Evolutionary conservation across 306 rosid genomes (phyloP).

Genomic region (Dryas alaskensis): DNA sequence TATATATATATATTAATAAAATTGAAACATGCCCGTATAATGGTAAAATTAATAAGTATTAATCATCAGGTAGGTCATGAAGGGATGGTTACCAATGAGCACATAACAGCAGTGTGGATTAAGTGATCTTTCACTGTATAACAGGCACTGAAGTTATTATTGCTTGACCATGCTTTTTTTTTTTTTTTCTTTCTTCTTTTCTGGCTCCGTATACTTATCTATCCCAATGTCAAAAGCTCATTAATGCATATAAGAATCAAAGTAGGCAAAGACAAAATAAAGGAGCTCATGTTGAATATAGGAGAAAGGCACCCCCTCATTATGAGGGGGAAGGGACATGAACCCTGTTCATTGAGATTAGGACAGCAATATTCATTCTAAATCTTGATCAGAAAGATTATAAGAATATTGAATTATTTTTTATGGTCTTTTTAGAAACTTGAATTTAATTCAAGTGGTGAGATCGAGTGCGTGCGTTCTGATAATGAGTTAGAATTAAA

Average conservation of each 20-base stretch:
- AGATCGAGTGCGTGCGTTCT: no score
- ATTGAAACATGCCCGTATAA: not conserved
- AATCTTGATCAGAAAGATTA: not conserved
- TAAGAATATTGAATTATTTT: not conserved
- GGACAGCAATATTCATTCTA: not conserved
- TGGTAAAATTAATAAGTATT: not conserved
- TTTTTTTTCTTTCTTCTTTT: not conserved
- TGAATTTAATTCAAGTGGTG: no score
- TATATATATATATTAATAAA: not conserved
- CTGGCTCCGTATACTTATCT: not conserved
- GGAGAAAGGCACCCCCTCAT: not conserved
- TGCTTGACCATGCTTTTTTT: conserved; percentile 9
- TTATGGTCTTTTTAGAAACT: no score
- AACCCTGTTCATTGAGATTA: not conserved
- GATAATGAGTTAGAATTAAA: no score
- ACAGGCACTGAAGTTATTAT: not conserved
- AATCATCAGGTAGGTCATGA: not conserved
- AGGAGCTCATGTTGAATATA: conserved; percentile 1
- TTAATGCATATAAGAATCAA: conserved; percentile 17
- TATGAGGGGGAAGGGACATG: not conserved
- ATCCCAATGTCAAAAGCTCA: conserved; percentile 25
- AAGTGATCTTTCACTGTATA: conserved; percentile 9
- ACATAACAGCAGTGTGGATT: conserved; percentile 2
- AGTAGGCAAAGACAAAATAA: conserved; percentile 13
- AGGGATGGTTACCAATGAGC: conserved; percentile 8